Conservation (phyloP, 192 early-diverging fungal species). For the Gigaspora rosea region DNA sequence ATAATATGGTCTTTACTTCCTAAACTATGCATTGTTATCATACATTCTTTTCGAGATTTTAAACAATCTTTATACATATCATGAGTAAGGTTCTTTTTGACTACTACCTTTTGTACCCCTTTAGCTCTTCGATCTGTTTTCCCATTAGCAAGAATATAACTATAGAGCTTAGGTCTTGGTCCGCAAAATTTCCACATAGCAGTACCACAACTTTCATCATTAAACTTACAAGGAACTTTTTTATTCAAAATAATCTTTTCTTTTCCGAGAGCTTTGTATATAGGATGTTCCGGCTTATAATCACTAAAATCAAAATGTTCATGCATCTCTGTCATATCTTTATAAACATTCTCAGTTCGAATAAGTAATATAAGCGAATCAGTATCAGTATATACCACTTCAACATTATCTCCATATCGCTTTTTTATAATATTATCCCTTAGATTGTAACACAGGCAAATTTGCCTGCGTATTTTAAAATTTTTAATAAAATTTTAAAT, state of each 20-base stretch:
- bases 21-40: slow-evolving; percentile 8
- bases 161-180: slow-evolving; percentile 4
- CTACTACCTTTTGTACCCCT: slow-evolving; percentile 13
- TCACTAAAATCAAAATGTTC: slow-evolving; percentile 5
- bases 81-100: slow-evolving; percentile 11
- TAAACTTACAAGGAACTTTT: too few relatives aligned
- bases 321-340: neutral
- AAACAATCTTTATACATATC: neutral
- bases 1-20: slow-evolving; percentile 21
- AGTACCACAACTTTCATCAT: neutral
- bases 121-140: slow-evolving; percentile 9
- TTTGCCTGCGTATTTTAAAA: too few relatives aligned
- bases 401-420: neutral
- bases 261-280: neutral
- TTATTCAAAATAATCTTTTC: too few relatives aligned
- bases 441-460: too few relatives aligned
- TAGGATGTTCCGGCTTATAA: neutral
- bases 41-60: neutral
- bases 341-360: neutral
- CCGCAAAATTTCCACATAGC: slow-evolving; percentile 1
- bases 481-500: too few relatives aligned
- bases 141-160: slow-evolving; percentile 11
- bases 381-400: slow-evolving; percentile 3
- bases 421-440: neutral
- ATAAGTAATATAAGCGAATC: neutral